Base-by-base conservation (phyloP, 2,329 filamentous ascomycete genomes). In the Fonsecaea pedrosoi region DNA sequence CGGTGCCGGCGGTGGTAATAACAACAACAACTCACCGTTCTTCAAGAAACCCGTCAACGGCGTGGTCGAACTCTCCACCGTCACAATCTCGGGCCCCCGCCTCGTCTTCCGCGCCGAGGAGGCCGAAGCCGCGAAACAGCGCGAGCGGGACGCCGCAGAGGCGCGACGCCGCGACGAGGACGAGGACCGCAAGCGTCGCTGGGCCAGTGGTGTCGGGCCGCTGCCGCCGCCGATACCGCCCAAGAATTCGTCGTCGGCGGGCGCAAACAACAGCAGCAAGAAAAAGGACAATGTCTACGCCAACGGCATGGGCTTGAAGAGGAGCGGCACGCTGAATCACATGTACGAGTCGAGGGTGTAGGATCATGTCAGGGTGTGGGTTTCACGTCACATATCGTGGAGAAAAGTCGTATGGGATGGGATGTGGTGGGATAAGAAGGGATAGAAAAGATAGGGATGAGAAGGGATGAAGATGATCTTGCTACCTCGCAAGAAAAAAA, bases 261-360 rank as follows among this genome's bases (percentile, higher is more conserved):
- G 30, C 3, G 30, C 4, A 32, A 32, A 6, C 30, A 32, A 32
- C 30, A 5, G 6, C 30, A 54, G 6, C 30, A 54, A 34, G 2
- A 66, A 66, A 21, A 61, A 60, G 9, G 66, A 70, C 68, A 67
- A 68, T 40, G 65, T 66, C 60, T 70, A 66, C 50, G 66, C 66
- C 25, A 68, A 70, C 35, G 63, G 59, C 13, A 65, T 68, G 62
- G 63, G 56, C 13, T 34, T 70, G 60, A 62, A 68, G 60, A 64
- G 68, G 30, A 70, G 48, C 30, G 57, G 57, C 4, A 70, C 68
- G 12, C 53, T 70, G 15, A 70, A 70, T 60, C 59, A 70, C 54
- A 70, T 70, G 68, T 70, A 70, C 30, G 68, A 70, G 56, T 66
- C 68, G 3, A 66, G 64, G 50, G 57, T 66, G 5, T 25, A 25